Conservation (phyloP, 129 eudicot species). For the Gnaphalium uliginosum region DNA sequence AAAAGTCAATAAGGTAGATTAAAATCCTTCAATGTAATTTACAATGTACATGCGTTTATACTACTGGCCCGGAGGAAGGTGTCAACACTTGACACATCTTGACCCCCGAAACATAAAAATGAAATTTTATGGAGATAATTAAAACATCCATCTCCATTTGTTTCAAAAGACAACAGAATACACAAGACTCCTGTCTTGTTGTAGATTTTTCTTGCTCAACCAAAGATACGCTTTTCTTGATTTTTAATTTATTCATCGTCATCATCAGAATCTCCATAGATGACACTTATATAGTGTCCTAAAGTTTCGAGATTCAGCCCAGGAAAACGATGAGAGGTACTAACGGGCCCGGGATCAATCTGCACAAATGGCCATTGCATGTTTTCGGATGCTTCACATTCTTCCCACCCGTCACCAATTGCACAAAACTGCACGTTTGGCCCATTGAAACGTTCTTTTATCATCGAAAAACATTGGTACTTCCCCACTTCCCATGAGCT, state of each 20-base stretch:
- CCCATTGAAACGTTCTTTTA: slow-evolving; percentile 71
- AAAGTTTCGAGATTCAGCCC: slow-evolving; percentile 62
- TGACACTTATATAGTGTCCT: slow-evolving; percentile 63
- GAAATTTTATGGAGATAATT: slow-evolving; percentile 12
- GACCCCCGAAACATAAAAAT: slow-evolving; percentile 21
- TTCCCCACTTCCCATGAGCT: slow-evolving; percentile 97
- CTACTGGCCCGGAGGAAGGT: slow-evolving; percentile 10
- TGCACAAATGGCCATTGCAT: slow-evolving; percentile 94
- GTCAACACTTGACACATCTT: slow-evolving; percentile 2
- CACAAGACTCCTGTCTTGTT: background rate
- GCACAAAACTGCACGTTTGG: slow-evolving; percentile 76
- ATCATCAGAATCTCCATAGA: slow-evolving; percentile 55
- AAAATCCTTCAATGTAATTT: slow-evolving; percentile 19
- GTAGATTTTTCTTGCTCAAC: background rate
- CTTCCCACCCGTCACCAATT: slow-evolving; percentile 97
- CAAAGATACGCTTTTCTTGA: background rate
- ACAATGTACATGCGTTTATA: slow-evolving; percentile 35
- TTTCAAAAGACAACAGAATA: slow-evolving; percentile 14
- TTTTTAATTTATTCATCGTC: slow-evolving; percentile 22
- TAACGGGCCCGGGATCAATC: slow-evolving; percentile 61
- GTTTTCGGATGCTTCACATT: slow-evolving; percentile 83
- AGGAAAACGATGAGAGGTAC: slow-evolving; percentile 65
- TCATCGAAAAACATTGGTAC: slow-evolving; percentile 70
- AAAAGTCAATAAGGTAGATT: slow-evolving; percentile 21
- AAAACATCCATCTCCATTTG: slow-evolving; percentile 15